phyloP scores from a whole-genome alignment of 805 yeast genomes.

The Lachancea lanzarotensis region DNA sequence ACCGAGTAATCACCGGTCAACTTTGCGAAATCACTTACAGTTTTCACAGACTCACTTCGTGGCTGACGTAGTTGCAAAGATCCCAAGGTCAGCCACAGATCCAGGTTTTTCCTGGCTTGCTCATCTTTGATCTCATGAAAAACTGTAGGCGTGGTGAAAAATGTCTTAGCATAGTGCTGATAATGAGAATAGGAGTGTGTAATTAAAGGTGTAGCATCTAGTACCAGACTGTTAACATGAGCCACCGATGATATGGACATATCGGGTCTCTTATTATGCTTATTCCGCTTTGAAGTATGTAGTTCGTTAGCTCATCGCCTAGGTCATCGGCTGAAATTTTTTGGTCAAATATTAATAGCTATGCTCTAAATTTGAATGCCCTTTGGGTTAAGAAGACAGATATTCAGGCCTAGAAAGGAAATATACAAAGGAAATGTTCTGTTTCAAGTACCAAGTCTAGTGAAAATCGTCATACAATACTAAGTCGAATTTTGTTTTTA shows the following conservation, averaged over 20 bases:
- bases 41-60: slow-evolving; percentile 49
- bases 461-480: no score
- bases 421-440: no score
- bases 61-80: slow-evolving; percentile 72
- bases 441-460: no score
- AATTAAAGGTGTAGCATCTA: slow-evolving; percentile 94
- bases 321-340: slow-evolving; percentile 6
- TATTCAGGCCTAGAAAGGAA: not conserved
- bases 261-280: slow-evolving; percentile 35
- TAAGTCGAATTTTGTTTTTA: no score
- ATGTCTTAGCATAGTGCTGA: slow-evolving; percentile 60
- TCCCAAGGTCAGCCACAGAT: slow-evolving; percentile 65
- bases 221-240: slow-evolving; percentile 53
- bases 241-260: slow-evolving; percentile 18
- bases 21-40: slow-evolving; percentile 69
- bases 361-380: no score
- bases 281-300: not conserved
- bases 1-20: slow-evolving; percentile 90
- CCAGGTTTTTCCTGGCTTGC: slow-evolving; percentile 67
- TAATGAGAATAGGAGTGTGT: slow-evolving; percentile 74
- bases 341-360: not conserved
- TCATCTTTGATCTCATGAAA: slow-evolving; percentile 82
- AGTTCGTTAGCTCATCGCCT: slow-evolving; percentile 3
- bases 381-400: not conserved
- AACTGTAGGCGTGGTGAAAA: slow-evolving; percentile 90